Conservation (phyloP, 495 filamentous ascomycete species). For the Penicillium salamii region DNA sequence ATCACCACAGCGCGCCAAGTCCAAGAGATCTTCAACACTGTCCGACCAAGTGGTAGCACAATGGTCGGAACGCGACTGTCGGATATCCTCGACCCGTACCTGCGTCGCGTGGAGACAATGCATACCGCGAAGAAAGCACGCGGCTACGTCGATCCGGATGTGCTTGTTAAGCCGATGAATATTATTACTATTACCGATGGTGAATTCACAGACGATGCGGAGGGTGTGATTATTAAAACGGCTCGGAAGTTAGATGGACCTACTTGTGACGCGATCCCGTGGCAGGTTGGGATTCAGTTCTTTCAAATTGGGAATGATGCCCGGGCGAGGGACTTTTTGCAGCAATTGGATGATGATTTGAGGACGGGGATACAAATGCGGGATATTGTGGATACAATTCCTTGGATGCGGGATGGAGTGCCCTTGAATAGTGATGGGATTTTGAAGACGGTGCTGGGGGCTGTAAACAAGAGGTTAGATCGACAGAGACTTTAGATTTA, state of each 20-base stretch:
- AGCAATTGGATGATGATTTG: constrained; percentile 78
- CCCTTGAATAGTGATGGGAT: constrained; percentile 65
- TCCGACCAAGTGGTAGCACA: constrained; percentile 64
- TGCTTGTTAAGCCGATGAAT: constrained; percentile 73
- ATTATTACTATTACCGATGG: constrained; percentile 95
- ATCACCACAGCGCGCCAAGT: constrained; percentile 54
- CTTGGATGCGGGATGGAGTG: constrained; percentile 53
- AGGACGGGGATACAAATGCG: constrained; percentile 51
- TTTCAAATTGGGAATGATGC: constrained; percentile 87
- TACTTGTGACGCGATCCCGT: constrained; percentile 63
- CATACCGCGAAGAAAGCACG: constrained; percentile 41
- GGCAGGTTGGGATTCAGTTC: constrained; percentile 94
- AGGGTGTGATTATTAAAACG: constrained; percentile 62
- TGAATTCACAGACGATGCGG: constrained; percentile 76
- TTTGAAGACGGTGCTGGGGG: constrained; percentile 79
- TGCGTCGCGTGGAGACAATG: constrained; percentile 40
- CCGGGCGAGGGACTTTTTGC: constrained; percentile 59
- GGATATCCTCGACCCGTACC: constrained; percentile 72
- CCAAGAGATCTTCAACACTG: constrained; percentile 61
- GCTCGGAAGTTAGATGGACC: constrained; percentile 66
- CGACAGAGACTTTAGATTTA: no score
- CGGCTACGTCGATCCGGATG: background rate
- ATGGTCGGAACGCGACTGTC: constrained; percentile 73
- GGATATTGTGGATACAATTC: constrained; percentile 94
- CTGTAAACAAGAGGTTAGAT: constrained; percentile 55